Evolutionary conservation across 2,329 filamentous ascomycete species (phyloP).

Genomic region (Fusarium tanahbumbuense): DNA sequence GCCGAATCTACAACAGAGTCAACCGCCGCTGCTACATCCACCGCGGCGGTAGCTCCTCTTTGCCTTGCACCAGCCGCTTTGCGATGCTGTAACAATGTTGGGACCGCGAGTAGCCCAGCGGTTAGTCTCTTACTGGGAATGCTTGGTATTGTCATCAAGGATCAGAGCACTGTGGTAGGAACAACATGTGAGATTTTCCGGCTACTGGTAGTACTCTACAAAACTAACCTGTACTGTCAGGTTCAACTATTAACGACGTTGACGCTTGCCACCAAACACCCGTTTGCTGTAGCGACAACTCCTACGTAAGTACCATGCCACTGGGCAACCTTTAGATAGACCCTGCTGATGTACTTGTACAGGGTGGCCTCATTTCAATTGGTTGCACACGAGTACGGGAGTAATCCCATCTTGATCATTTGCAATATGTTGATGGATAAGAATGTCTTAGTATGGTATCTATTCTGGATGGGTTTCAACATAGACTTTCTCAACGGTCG

Average conservation of each 20-base stretch:
- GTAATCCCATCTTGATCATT: too few relatives aligned
- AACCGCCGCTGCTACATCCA: not conserved
- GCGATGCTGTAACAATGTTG: not conserved
- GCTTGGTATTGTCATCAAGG: not conserved
- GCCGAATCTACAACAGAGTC: not conserved
- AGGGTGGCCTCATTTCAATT: not conserved
- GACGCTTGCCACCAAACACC: not conserved
- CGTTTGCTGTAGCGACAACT: not conserved
- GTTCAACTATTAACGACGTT: not conserved
- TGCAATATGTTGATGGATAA: too few relatives aligned
- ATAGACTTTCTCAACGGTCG: too few relatives aligned
- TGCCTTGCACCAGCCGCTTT: not conserved
- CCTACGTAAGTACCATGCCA: not conserved
- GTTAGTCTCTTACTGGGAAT: not conserved
- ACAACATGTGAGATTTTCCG: not conserved
- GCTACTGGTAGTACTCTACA: rapidly evolving
- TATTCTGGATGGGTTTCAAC: too few relatives aligned
- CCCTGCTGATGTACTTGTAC: too few relatives aligned
- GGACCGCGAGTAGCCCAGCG: not conserved
- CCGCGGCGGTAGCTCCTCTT: not conserved
- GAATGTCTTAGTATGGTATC: too few relatives aligned
- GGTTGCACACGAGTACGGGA: not conserved
- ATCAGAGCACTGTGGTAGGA: not conserved
- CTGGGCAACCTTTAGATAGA: too few relatives aligned
- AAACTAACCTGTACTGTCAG: not conserved